Evolutionary conservation across 306 rosid genomes (phyloP).

Genomic region (Sicyos baderoa): DNA sequence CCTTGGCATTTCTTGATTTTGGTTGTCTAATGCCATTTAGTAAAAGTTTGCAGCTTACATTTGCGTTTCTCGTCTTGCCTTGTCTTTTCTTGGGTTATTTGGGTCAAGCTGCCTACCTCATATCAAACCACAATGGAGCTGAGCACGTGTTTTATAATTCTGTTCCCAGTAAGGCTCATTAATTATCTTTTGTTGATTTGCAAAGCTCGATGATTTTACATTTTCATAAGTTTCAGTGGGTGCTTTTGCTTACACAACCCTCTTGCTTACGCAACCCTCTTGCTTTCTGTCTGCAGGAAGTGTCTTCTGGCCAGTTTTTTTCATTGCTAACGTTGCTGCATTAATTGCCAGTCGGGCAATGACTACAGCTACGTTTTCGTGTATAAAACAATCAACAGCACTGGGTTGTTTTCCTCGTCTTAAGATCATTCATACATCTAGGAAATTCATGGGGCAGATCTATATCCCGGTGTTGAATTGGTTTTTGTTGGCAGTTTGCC

Average conservation of each 20-base stretch:
- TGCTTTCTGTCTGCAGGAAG: constrained; percentile 40
- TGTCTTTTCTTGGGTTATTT: constrained; percentile 89
- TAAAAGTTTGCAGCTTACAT: constrained; percentile 69
- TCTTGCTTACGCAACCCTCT: background rate
- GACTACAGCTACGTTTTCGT: constrained; percentile 98
- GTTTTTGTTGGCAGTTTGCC: constrained; percentile 75
- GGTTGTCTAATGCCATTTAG: background rate
- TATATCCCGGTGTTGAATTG: constrained; percentile 91
- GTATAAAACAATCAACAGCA: constrained; percentile 91
- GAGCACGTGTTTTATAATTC: constrained; percentile 67
- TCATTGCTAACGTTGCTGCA: constrained; percentile 82
- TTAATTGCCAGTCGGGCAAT: constrained; percentile 91
- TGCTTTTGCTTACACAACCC: background rate
- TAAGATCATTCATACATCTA: constrained; percentile 82
- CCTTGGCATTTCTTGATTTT: constrained; percentile 2
- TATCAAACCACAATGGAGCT: constrained; percentile 52
- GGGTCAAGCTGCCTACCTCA: constrained; percentile 99
- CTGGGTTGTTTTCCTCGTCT: constrained; percentile 99
- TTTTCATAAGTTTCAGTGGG: background rate
- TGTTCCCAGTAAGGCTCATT: constrained; percentile 59
- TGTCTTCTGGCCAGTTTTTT: constrained; percentile 71
- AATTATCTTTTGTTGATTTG: constrained; percentile 10
- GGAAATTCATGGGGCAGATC: constrained; percentile 98
- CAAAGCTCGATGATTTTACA: background rate
- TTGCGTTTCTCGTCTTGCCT: constrained; percentile 87